phyloP scores from a whole-genome alignment of 148 eudicot genomes.

The Camellia granthamiana region DNA sequence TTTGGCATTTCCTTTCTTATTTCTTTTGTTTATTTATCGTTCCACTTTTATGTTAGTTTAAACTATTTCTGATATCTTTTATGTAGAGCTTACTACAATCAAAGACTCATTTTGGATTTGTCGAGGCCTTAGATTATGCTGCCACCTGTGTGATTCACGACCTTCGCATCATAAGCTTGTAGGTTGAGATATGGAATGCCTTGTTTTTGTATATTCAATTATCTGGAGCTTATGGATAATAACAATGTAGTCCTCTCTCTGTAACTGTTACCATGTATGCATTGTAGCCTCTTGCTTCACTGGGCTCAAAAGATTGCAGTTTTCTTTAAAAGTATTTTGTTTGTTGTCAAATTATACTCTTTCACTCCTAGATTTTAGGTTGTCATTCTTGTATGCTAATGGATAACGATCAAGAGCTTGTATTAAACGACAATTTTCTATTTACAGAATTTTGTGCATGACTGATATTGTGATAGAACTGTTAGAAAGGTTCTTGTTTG shows the following conservation, averaged over 20 bases:
- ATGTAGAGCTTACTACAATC: not conserved
- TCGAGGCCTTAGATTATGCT: constrained; percentile 3
- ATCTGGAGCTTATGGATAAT: not conserved
- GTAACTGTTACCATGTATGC: not conserved
- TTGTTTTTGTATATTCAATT: not conserved
- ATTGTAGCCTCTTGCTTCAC: not conserved
- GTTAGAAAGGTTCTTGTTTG: not conserved
- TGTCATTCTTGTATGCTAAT: not conserved
- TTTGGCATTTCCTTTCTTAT: not conserved
- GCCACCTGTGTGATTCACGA: not conserved
- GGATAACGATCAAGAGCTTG: not conserved
- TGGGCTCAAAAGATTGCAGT: not conserved
- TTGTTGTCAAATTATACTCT: not conserved
- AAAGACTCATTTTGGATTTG: constrained; percentile 4
- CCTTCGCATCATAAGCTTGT: constrained; percentile 3
- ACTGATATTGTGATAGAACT: not conserved
- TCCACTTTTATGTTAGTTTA: not conserved
- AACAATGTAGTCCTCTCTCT: not conserved
- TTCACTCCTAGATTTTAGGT: not conserved
- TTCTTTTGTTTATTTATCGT: not conserved
- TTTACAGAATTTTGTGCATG: not conserved
- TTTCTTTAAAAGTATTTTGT: not conserved
- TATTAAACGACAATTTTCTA: not conserved
- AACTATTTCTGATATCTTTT: not conserved
- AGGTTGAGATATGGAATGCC: not conserved